These are phyloP conservation scores for Eragrostis tef DNA, from an alignment of 202 grass and related monocot species.

Conservation along the genomic window DNA sequence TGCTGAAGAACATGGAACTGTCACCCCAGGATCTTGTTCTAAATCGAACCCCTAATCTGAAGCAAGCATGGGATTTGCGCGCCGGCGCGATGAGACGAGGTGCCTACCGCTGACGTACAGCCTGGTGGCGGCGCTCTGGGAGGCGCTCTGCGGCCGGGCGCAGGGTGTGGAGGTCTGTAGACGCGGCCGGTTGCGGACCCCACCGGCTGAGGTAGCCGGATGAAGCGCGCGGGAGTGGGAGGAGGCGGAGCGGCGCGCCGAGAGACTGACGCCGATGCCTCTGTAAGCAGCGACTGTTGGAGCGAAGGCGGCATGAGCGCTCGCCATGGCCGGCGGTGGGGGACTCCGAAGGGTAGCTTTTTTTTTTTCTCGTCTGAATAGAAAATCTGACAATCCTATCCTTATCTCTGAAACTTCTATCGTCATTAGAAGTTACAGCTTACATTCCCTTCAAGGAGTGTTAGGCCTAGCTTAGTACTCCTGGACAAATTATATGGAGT, in stretches of 20 bases:
- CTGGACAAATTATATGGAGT: no score
- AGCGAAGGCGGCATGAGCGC: slow-evolving; percentile 16
- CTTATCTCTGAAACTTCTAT: no score
- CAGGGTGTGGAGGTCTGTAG: slow-evolving; percentile 6
- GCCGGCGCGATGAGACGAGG: not conserved
- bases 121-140: slow-evolving; percentile 50
- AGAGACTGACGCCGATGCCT: not conserved
- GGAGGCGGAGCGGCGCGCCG: not conserved
- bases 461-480: not conserved
- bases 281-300: slow-evolving; percentile 13
- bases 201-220: not conserved
- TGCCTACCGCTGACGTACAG: slow-evolving; percentile 64
- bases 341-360: no score
- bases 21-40: not conserved
- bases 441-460: not conserved
- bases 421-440: not conserved
- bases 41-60: not conserved
- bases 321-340: not conserved
- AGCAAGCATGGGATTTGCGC: not conserved
- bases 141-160: slow-evolving; percentile 26
- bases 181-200: slow-evolving; percentile 12
- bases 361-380: not conserved
- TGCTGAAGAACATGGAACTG: slow-evolving; percentile 8
- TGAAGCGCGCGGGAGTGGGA: not conserved
- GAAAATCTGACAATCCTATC: no score